Percentiles rank a stretch among this genome's conserved stretches.
Conservation (phyloP, 1,139 yeast species). For the Zygosaccharomyces sapae region DNA sequence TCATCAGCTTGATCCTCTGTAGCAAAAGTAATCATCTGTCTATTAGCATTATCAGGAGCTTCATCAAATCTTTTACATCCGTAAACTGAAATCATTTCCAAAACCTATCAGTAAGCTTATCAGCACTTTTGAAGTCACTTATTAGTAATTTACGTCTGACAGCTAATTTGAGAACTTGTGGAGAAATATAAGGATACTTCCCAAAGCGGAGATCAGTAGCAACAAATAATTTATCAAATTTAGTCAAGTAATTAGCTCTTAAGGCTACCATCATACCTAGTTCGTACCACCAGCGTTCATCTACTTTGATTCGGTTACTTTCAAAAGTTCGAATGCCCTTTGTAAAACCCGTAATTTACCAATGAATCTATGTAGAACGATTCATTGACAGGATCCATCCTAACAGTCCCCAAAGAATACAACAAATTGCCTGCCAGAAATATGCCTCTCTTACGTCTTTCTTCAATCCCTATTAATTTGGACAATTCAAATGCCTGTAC, state of each 20-base stretch:
- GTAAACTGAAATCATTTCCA: constrained; percentile 15
- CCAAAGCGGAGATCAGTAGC: constrained; percentile 23
- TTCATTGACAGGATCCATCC: constrained; percentile 36
- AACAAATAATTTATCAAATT: constrained; percentile 28
- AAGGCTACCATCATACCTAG: constrained; percentile 36
- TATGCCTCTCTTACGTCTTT: constrained; percentile 23
- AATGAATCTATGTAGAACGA: constrained; percentile 36
- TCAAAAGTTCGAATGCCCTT: constrained; percentile 32
- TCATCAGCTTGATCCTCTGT: constrained; percentile 28
- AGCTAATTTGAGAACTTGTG: constrained; percentile 26
- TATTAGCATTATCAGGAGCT: neutral
- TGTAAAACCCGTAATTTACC: constrained; percentile 28
- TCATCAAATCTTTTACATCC: constrained; percentile 18
- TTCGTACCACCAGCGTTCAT: constrained; percentile 41
- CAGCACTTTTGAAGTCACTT: constrained; percentile 18
- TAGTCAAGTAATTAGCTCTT: constrained; percentile 31
- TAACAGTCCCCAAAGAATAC: constrained; percentile 28
- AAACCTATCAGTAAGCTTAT: constrained; percentile 21
- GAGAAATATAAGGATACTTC: constrained; percentile 19
- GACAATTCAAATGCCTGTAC: constrained; percentile 30
- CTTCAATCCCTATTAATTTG: constrained; percentile 22
- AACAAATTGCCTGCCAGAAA: constrained; percentile 28
- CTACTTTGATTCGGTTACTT: constrained; percentile 26
- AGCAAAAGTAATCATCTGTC: constrained; percentile 16
- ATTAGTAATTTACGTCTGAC: constrained; percentile 25